These are phyloP conservation scores for Calocybe gambosa DNA, from an alignment of 1,284 basidiomycete genomes.

Conservation along the genomic window DNA sequence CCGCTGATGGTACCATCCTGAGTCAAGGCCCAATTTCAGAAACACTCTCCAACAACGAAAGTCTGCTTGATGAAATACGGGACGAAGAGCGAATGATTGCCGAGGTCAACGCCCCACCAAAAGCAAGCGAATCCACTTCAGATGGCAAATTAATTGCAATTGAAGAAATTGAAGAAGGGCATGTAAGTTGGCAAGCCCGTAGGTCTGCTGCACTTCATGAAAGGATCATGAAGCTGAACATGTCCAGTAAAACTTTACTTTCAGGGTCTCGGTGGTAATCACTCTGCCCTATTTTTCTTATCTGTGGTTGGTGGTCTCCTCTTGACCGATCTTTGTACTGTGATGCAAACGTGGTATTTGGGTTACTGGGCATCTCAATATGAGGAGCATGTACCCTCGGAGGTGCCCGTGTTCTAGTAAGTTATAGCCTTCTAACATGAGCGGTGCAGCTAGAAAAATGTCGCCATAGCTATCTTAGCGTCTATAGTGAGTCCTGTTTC, in stretches of 20 bases:
- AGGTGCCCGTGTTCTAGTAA: conserved; percentile 35
- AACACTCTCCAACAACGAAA: conserved; percentile 35
- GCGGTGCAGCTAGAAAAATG: background rate
- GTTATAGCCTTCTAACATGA: conserved; percentile 15
- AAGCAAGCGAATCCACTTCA: conserved; percentile 22
- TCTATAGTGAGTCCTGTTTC: conserved; percentile 28
- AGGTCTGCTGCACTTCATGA: conserved; percentile 12
- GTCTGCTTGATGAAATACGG: conserved; percentile 33
- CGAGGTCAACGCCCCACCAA: conserved; percentile 30
- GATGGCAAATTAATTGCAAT: conserved; percentile 49
- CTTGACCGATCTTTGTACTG: conserved; percentile 25
- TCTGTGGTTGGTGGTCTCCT: conserved; percentile 27
- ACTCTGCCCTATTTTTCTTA: conserved; percentile 34
- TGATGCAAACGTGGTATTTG: conserved; percentile 50
- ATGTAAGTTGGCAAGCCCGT: conserved; percentile 40
- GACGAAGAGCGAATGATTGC: conserved; percentile 35
- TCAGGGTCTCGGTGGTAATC: conserved; percentile 33
- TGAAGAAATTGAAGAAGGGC: conserved; percentile 58
- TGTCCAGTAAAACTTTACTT: conserved; percentile 31
- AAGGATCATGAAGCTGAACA: conserved; percentile 3
- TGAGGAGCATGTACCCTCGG: conserved; percentile 28
- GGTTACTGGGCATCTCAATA: conserved; percentile 58
- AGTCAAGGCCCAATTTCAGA: conserved; percentile 43
- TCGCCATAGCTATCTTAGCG: conserved; percentile 35
- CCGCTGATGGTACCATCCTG: conserved; percentile 43